Percentiles rank a stretch among this genome's conserved stretches.
phyloP scores from a whole-genome alignment of 2,329 filamentous ascomycete genomes.

The Monosporascus sp. region DNA sequence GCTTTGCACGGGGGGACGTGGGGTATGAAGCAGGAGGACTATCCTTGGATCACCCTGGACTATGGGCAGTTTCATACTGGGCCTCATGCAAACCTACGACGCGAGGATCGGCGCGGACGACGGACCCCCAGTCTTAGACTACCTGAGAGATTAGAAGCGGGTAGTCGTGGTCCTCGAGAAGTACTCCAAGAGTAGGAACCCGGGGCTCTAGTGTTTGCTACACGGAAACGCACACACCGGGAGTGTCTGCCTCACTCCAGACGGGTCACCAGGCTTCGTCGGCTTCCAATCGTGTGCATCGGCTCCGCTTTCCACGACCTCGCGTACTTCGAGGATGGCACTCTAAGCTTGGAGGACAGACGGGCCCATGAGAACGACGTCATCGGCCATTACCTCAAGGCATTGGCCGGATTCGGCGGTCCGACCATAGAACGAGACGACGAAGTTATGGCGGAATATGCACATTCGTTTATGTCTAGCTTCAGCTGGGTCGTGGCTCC shows the following conservation, averaged over 20 bases:
- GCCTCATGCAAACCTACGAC: constrained; percentile 21
- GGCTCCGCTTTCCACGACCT: constrained; percentile 33
- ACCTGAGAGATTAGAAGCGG: constrained; percentile 24
- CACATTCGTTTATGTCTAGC: constrained; percentile 27
- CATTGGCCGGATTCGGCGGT: constrained; percentile 18
- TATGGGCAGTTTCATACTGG: constrained; percentile 24
- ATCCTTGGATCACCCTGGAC: constrained; percentile 26
- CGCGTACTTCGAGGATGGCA: constrained; percentile 28
- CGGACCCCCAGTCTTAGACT: constrained; percentile 21
- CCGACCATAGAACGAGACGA: constrained; percentile 17
- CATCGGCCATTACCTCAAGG: constrained; percentile 28
- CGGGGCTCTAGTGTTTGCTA: constrained; percentile 27
- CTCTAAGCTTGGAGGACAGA: constrained; percentile 28
- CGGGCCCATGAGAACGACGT: constrained; percentile 28
- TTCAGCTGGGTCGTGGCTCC: constrained; percentile 30
- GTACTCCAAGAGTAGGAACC: constrained; percentile 25
- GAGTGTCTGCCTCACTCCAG: constrained; percentile 28
- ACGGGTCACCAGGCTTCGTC: constrained; percentile 25
- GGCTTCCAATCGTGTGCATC: constrained; percentile 33
- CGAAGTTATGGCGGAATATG: constrained; percentile 26
- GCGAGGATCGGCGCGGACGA: constrained; percentile 14
- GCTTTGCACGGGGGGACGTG: constrained; percentile 27
- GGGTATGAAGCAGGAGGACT: constrained; percentile 19
- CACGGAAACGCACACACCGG: constrained; percentile 32
- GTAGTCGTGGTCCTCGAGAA: constrained; percentile 25